Evolutionary conservation across 768 basidiomycete genomes (phyloP).

Genomic region (Fomitopsis pulvina): DNA sequence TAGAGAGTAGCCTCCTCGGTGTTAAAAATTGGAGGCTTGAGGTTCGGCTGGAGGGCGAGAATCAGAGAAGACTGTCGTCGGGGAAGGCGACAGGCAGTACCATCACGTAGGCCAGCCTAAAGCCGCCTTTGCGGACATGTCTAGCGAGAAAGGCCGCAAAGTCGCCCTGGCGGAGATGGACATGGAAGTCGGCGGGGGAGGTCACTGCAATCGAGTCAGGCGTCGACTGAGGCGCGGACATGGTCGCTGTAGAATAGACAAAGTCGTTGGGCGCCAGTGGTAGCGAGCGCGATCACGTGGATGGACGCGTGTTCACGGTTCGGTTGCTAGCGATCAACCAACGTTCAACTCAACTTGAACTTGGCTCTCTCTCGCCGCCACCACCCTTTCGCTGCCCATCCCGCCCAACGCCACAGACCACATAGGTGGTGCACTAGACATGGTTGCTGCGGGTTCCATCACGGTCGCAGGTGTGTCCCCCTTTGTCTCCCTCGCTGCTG

Average conservation of each 20-base stretch:
- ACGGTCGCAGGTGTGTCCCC: constrained; percentile 65
- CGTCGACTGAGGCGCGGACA: constrained; percentile 14
- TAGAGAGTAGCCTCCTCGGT: constrained; percentile 80
- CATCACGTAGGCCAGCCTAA: constrained; percentile 94
- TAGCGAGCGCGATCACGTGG: constrained; percentile 18
- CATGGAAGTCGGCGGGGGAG: constrained; percentile 91
- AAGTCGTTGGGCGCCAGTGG: neutral
- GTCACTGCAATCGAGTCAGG: constrained; percentile 42
- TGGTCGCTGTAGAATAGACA: constrained; percentile 13
- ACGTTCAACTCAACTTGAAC: constrained; percentile 4
- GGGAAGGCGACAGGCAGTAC: constrained; percentile 31
- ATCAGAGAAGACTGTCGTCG: neutral
- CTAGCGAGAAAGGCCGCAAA: constrained; percentile 81
- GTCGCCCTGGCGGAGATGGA: constrained; percentile 87
- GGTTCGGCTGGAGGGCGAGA: constrained; percentile 65
- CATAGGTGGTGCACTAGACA: constrained; percentile 21
- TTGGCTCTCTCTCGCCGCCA: constrained; percentile 6
- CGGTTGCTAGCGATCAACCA: constrained; percentile 11
- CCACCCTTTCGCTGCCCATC: constrained; percentile 6
- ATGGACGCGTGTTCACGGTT: constrained; percentile 6
- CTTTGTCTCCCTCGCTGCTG: constrained; percentile 6
- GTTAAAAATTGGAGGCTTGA: constrained; percentile 80
- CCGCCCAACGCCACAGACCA: constrained; percentile 2
- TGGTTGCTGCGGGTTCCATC: constrained; percentile 85
- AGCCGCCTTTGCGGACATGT: constrained; percentile 87